Percentiles rank a stretch among this genome's conserved stretches.
Evolutionary conservation across 2,329 filamentous ascomycete species (phyloP).

Genomic region (Diaporthe sp.): DNA sequence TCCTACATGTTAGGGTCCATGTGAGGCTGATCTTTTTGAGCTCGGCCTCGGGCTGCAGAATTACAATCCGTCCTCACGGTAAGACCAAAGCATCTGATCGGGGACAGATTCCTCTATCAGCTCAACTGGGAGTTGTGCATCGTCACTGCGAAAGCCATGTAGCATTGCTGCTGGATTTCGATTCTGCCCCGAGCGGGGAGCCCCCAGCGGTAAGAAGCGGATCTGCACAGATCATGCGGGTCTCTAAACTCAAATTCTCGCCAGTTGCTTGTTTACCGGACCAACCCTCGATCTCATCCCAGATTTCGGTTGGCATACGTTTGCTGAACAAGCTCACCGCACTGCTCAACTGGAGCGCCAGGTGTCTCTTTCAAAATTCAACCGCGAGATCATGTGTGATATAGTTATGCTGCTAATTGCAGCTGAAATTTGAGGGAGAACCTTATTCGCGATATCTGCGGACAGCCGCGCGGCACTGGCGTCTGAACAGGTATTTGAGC

Average conservation of each 20-base stretch:
- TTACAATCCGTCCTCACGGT: neutral
- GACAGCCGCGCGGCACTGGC: neutral
- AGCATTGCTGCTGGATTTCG: neutral
- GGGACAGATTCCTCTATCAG: neutral
- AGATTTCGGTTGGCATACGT: neutral
- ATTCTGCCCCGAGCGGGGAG: slow-evolving; percentile 19
- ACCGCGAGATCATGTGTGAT: neutral
- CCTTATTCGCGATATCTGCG: neutral
- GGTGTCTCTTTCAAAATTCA: neutral
- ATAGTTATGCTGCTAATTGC: neutral
- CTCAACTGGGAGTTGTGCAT: neutral
- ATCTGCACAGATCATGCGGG: neutral
- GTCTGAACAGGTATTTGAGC: neutral
- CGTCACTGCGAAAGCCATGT: neutral
- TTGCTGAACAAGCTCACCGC: neutral
- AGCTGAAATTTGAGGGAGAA: neutral
- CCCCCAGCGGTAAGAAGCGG: neutral
- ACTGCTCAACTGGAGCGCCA: neutral
- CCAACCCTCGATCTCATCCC: neutral
- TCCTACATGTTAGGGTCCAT: no score
- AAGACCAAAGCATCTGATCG: neutral
- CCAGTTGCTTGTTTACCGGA: neutral
- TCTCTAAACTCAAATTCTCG: neutral
- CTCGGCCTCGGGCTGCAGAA: neutral
- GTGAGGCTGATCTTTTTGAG: neutral